A percentile compares a stretch with the other conserved stretches of the same genome.
Evolutionary conservation across 225 moss, liverwort and hornwort species (phyloP).

Genomic region (Straminergon stramineum): DNA sequence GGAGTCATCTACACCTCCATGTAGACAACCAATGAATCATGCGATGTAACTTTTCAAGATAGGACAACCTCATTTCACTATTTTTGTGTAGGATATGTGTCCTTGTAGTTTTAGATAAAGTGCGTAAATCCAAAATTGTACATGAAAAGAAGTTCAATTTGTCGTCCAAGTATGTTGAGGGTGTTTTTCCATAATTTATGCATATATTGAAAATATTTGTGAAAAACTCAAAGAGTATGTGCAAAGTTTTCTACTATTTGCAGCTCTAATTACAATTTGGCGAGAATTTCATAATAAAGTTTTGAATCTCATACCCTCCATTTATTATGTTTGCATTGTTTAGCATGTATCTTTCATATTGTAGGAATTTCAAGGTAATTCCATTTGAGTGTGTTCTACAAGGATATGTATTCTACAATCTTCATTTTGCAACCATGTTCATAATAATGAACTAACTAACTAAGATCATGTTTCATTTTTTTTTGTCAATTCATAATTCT

Average conservation of each 20-base stretch:
- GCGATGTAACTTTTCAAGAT: background rate
- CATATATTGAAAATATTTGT: background rate
- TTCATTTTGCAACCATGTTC: background rate
- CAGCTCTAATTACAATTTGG: rapidly evolving
- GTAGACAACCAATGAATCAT: background rate
- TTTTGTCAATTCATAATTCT: rapidly evolving
- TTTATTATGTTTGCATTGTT: background rate
- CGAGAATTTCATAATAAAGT: rapidly evolving
- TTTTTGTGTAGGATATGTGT: no score
- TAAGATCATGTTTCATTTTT: background rate
- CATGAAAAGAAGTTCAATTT: background rate
- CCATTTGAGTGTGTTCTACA: background rate
- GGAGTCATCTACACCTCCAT: no score
- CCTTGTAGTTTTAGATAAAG: background rate
- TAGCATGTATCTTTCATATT: no score
- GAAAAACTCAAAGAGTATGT: background rate
- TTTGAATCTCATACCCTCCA: no score
- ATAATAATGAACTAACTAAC: no score
- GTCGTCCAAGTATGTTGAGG: no score
- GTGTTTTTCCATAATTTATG: no score
- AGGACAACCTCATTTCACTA: background rate
- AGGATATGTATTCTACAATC: background rate
- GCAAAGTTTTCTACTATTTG: rapidly evolving
- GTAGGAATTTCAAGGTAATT: background rate
- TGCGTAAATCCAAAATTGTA: rapidly evolving